Percentiles rank a stretch among this genome's conserved stretches.
Evolutionary conservation across 1,284 basidiomycete species (phyloP).

Genomic region (Ceratobasidium sp.): DNA sequence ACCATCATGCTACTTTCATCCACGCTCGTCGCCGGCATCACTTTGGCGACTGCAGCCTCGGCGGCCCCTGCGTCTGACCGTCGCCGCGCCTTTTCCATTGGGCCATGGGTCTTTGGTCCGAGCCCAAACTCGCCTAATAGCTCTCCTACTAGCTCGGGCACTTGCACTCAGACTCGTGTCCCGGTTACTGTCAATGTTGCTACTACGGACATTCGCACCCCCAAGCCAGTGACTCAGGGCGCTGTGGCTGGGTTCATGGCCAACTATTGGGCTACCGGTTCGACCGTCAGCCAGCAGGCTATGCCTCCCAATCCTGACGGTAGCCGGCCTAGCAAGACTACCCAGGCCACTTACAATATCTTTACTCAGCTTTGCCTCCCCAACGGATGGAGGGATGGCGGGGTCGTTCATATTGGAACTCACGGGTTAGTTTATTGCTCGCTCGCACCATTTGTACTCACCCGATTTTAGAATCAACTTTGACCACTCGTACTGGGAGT

Average conservation of each 20-base stretch:
- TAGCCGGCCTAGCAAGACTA: background rate
- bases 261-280: constrained; percentile 33
- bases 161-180: constrained; percentile 15
- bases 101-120: background rate
- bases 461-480: constrained; percentile 51
- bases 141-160: constrained; percentile 24
- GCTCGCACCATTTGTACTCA: background rate
- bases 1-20: constrained; percentile 36
- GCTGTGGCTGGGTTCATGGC: constrained; percentile 30
- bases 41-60: constrained; percentile 43
- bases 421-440: constrained; percentile 51
- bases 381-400: constrained; percentile 43
- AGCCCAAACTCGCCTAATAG: background rate
- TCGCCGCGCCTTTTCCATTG: background rate
- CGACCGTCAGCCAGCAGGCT: constrained; percentile 9
- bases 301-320: constrained; percentile 27
- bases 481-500: constrained; percentile 56
- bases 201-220: constrained; percentile 1
- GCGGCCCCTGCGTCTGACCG: constrained; percentile 19
- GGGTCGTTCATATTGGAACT: constrained; percentile 50
- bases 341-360: constrained; percentile 51
- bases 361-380: constrained; percentile 51
- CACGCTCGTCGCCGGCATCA: constrained; percentile 43
- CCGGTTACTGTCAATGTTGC: constrained; percentile 34
- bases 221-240: constrained; percentile 17